Conservation (phyloP, 345 rosid species). For the Psidium guajava region DNA sequence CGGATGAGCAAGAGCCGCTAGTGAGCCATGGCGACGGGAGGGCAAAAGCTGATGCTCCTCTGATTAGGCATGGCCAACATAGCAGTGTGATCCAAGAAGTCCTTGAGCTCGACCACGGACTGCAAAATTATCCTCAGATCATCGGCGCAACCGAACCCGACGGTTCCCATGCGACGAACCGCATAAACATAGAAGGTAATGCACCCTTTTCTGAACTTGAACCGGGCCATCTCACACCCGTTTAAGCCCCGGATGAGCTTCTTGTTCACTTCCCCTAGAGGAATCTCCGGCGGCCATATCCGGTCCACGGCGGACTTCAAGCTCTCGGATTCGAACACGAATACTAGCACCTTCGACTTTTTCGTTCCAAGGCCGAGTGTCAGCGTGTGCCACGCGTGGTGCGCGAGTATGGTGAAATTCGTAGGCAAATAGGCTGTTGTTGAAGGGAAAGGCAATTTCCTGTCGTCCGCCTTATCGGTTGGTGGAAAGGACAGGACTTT, state of each 20-base stretch:
- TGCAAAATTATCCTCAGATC: conserved; percentile 67
- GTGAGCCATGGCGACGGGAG: conserved; percentile 66
- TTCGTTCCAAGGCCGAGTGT: conserved; percentile 88
- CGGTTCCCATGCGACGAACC: conserved; percentile 38
- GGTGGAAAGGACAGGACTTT: conserved; percentile 69
- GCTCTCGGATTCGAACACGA: conserved; percentile 75
- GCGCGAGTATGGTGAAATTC: conserved; percentile 88
- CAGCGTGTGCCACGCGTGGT: conserved; percentile 95
- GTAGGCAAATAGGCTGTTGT: conserved; percentile 82
- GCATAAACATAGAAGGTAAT: conserved; percentile 96
- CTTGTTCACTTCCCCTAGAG: conserved; percentile 85
- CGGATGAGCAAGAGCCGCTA: conserved; percentile 6
- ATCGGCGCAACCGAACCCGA: conserved; percentile 64
- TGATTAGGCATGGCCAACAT: conserved; percentile 95
- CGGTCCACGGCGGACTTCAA: conserved; percentile 46
- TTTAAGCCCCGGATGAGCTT: conserved; percentile 51
- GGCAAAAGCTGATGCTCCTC: conserved; percentile 49
- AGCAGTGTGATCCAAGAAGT: conserved; percentile 94
- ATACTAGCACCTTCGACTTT: conserved; percentile 67
- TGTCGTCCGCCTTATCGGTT: conserved; percentile 9
- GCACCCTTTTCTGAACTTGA: conserved; percentile 92
- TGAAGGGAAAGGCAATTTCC: conserved; percentile 47
- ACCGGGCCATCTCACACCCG: conserved; percentile 83
- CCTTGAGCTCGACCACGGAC: conserved; percentile 80
- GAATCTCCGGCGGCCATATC: conserved; percentile 77